Conservation (phyloP, 73 alveolate species). For the Blepharisma japonicum region DNA sequence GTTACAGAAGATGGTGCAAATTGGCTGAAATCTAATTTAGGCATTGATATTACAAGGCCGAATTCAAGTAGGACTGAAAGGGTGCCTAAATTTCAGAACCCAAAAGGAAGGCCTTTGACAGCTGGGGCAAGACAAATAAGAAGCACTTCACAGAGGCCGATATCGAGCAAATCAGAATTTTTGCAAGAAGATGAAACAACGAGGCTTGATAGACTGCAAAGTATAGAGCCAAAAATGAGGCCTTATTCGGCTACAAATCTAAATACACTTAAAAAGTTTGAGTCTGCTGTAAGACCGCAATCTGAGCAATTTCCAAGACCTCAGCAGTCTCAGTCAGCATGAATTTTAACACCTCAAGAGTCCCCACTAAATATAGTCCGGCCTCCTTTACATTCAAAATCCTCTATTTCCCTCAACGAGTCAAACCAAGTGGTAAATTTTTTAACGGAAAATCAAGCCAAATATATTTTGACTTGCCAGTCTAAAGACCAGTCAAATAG, state of each 20-base stretch:
- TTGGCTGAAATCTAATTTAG: slow-evolving; percentile 16
- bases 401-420: not conserved
- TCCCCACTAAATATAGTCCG: not conserved
- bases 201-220: too few relatives aligned
- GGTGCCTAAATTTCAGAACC: not conserved
- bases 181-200: too few relatives aligned
- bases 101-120: not conserved
- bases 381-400: not conserved
- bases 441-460: not conserved
- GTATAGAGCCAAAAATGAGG: too few relatives aligned
- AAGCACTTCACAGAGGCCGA: too few relatives aligned
- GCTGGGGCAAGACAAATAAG: not conserved
- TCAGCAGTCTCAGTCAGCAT: not conserved
- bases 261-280: too few relatives aligned
- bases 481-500: slow-evolving; percentile 10
- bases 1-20: slow-evolving; percentile 4
- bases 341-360: too few relatives aligned
- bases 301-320: not conserved
- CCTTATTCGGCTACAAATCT: too few relatives aligned
- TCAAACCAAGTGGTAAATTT: not conserved
- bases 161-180: too few relatives aligned
- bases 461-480: slow-evolving; percentile 18
- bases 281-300: too few relatives aligned
- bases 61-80: not conserved
- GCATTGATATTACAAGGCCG: not conserved